Base-by-base conservation (phyloP, 116 monocot genomes). In the Papilionanthe hybrid region DNA sequence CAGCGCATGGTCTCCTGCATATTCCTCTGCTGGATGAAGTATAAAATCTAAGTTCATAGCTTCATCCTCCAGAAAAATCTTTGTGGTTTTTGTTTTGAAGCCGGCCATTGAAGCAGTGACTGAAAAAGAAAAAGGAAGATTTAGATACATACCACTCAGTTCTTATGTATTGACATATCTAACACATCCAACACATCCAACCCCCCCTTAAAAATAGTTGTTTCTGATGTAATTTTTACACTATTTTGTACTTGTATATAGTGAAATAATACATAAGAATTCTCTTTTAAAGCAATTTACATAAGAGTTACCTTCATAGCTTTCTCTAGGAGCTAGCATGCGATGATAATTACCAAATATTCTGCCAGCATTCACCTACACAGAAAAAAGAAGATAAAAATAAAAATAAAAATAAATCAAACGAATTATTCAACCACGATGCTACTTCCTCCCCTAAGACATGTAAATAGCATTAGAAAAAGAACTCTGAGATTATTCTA, bases 281-380 rank as follows among this genome's bases (percentile, higher is more conserved):
- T 53, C 53, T 17, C 53, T 53, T 53, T 15, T 15, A 15, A 77
- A 77, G 10, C 65, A 53, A 15, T 53, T 53, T 53, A 15, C 32
- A 47, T 30, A 8, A 17, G 45, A 22, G 32, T 45, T 81, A 96
- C 96, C 94, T 93, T 94, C 88, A 84, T 93, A 94, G 50, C 20
- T 90, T 74, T 84, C 85, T 17, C 83, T 82, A 53, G 96, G 96
- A 20, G 84, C 87, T 81, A 96, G 82, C 55, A 96, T 81, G 13
- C 96, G 91, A 86, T 96, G 92, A 55, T 90, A 96, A 85, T 93
- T 86, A 44, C 96, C 96, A 72, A 82, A 85, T 27, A 53, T 78
- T 22, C 22, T 75, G 81, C 88, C 87, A 53, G 92, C 96, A 81
- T 86, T 92, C 17, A 96, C 53, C 53, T 53, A 53, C 4, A 53